Base-by-base conservation (phyloP, 1,284 basidiomycete species). In the Exsudoporus floridanus region DNA sequence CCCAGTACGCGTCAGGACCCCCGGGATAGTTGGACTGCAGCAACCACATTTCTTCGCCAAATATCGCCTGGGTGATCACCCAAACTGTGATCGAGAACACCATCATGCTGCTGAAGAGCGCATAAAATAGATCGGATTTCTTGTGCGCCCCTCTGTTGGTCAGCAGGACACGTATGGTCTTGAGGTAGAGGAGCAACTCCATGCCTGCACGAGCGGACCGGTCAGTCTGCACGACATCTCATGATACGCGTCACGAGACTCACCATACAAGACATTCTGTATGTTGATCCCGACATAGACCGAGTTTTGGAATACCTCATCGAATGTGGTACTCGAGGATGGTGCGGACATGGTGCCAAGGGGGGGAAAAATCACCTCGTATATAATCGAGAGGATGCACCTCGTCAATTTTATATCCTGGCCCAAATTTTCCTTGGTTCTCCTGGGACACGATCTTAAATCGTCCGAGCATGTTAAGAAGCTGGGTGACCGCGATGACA, bases 31-130 rank as follows among this genome's bases (percentile, higher is more conserved):
- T 1, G 0, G 35, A 5, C 0, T 56, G 4, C 3, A 50, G 1
- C 19, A 65, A 35, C 64, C 64, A 65, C 52, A 69, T 60, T 19
- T 66, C 19, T 36, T 57, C 43, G n/a, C 58, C 52, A 12, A 69
- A 52, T 13, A 54, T 9, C 1, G 53, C 46, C 19, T 55, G 43
- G 7, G 52, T 47, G 14, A 36, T 44, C 2, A 67, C 21, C 65
- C 61, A 65, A 16, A 67, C 18, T 0, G 63, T 67, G 28, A 56
- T 31, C 43, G 36, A 53, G 25, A 66, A 33, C 13, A 64, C 0
- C 52, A 64, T 55, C 10, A 52, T 13, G 19, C n/a, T 69, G 35
- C 61, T 66, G 34, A 66, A 67, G 35, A 57, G 10, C 9, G 39
- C 53, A 13, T 59, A 66, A 16, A 60, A 59, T 19, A 46, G 0